phyloP scores from a whole-genome alignment of 129 eudicot species.

The Artemisia tridentata region DNA sequence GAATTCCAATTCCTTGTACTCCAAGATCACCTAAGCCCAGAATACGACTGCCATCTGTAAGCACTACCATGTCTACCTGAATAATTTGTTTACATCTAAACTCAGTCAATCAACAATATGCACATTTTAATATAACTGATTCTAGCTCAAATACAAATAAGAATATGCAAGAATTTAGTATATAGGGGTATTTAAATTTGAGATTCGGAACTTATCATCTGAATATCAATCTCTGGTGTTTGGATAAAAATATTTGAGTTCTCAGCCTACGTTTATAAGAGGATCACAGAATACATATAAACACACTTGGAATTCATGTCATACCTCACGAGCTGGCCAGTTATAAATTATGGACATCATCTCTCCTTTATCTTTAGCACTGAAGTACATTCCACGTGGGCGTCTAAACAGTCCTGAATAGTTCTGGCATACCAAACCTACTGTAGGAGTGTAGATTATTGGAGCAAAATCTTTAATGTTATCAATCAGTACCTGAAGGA shows the following conservation, averaged over 20 bases:
- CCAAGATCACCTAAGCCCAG: slow-evolving; percentile 99
- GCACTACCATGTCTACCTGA: slow-evolving; percentile 98
- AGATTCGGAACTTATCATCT: too few relatives aligned
- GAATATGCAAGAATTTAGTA: not conserved
- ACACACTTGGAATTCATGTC: slow-evolving; percentile 1
- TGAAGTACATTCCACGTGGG: slow-evolving; percentile 99
- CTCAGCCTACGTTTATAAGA: not conserved
- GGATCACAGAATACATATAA: not conserved
- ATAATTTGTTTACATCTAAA: slow-evolving; percentile 17
- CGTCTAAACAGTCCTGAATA: slow-evolving; percentile 98
- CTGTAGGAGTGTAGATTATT: slow-evolving; percentile 95
- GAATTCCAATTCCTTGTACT: slow-evolving; percentile 98
- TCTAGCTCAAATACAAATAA: slow-evolving; percentile 7
- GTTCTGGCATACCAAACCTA: slow-evolving; percentile 98
- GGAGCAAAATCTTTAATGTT: slow-evolving; percentile 96
- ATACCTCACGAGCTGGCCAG: slow-evolving; percentile 93
- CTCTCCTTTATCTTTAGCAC: slow-evolving; percentile 99
- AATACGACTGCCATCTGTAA: slow-evolving; percentile 99
- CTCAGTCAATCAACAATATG: not conserved
- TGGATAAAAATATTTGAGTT: not conserved
- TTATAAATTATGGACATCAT: slow-evolving; percentile 99
- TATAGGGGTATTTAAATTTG: not conserved
- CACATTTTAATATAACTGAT: not conserved
- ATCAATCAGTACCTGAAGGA: slow-evolving; percentile 83
- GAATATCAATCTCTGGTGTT: too few relatives aligned